Evolutionary conservation across 2,329 filamentous ascomycete species (phyloP).

Genomic region (Cladosporium sp.): DNA sequence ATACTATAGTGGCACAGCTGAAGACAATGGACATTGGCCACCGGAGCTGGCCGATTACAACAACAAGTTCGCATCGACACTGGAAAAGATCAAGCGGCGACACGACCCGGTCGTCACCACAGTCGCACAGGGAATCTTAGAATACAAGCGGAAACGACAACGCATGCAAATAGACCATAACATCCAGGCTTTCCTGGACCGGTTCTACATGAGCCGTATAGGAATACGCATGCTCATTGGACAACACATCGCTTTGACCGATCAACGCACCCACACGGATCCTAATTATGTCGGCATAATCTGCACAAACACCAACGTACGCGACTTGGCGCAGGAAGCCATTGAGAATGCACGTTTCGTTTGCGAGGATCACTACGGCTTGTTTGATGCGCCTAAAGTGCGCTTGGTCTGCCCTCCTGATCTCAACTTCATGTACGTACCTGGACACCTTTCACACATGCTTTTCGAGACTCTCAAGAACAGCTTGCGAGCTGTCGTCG

Average conservation of each 20-base stretch:
- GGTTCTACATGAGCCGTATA: constrained; percentile 99
- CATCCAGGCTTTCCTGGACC: constrained; percentile 94
- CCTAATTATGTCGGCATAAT: constrained; percentile 97
- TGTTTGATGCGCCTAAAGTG: constrained; percentile 94
- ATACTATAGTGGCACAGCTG: constrained; percentile 81
- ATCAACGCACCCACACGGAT: constrained; percentile 83
- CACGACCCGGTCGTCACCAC: constrained; percentile 98
- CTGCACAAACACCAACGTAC: constrained; percentile 96
- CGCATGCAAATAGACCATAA: constrained; percentile 97
- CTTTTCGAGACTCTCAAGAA: constrained; percentile 99
- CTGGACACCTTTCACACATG: constrained; percentile 98
- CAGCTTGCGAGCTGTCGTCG: constrained; percentile 91
- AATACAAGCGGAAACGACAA: constrained; percentile 95
- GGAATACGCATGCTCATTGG: constrained; percentile 99
- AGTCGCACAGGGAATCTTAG: constrained; percentile 93
- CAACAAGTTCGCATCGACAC: constrained; percentile 76
- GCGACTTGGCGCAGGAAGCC: constrained; percentile 89
- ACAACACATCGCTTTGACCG: constrained; percentile 93
- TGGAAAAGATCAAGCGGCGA: constrained; percentile 90
- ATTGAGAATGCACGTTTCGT: constrained; percentile 99
- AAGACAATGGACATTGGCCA: constrained; percentile 85
- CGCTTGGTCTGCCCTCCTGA: constrained; percentile 93
- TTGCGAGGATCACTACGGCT: constrained; percentile 95
- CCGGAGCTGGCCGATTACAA: constrained; percentile 94
- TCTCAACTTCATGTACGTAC: constrained; percentile 98